Base-by-base conservation (phyloP, 2,329 filamentous ascomycete genomes). In the Huntiella omanensis region DNA sequence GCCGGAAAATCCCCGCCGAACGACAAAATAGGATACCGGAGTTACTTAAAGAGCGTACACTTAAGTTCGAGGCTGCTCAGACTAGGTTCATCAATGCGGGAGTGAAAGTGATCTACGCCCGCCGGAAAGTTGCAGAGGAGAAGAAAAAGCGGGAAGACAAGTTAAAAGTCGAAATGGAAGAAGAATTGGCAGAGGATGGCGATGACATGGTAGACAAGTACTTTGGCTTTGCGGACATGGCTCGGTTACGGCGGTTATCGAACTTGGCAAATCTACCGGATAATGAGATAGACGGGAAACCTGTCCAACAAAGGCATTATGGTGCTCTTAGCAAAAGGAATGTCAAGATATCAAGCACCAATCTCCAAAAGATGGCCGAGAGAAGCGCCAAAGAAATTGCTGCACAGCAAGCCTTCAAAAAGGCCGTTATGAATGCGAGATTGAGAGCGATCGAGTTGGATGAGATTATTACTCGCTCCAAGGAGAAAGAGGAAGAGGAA, bases 1-100 rank as follows among this genome's bases (percentile, higher is more conserved):
- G 64, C 0, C 46, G 72, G 1, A 50, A 47, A 7, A 64, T 69
- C 32, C 73, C 73, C 0, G 8, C 52, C 0, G 63, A 62, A 0
- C 65, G 75, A 6, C 60, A 67, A 52, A 63, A 63, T 2, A 48
- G 52, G 13, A 40, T 55, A 2, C 22, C 22, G 2, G 6, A 7
- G 6, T 10, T 28, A 33, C 43, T 35, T 3, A 8, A 8, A 13
- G 43, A 17, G 7, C 17, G 11, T 8, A 3, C 5, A 7, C 10
- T 35, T 5, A 19, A 6, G 28, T 11, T 15, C 4, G 28, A 11
- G 28, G 10, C 8, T 12, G 33, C 28, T 8, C 35, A 36, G 12
- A 16, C 40, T n/a, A 33, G 16, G 12, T 32, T 7, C 22, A 28
- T 13, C 4, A 16, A 40, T 10, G 43, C 16, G 3, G 39, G 32